These are phyloP conservation scores for Cyclospora cayetanensis DNA, from an alignment of 169 alveolate genomes.

Conservation along the genomic window DNA sequence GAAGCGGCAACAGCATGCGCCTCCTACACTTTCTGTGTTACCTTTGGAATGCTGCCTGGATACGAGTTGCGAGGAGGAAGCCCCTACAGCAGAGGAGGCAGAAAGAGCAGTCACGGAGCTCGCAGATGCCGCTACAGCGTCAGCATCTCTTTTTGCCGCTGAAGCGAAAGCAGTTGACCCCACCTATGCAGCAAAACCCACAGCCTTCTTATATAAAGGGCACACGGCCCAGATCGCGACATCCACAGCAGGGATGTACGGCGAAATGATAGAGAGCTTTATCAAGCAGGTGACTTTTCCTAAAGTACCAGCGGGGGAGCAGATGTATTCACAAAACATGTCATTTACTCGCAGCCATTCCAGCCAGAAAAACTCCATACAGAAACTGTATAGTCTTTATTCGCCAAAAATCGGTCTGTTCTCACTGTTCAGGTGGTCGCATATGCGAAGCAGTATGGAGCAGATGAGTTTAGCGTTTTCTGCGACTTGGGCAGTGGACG, in stretches of 20 bases:
- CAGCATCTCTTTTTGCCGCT: conserved; percentile 28
- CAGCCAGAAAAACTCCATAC: background rate
- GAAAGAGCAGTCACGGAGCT: conserved; percentile 13
- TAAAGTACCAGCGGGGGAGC: background rate
- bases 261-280: conserved; percentile 83
- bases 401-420: background rate
- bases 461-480: conserved; percentile 82
- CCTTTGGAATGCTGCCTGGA: no score
- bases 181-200: conserved; percentile 47
- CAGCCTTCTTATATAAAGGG: conserved; percentile 78
- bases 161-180: conserved; percentile 31
- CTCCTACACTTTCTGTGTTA: background rate
- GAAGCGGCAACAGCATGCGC: conserved; percentile 15
- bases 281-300: conserved; percentile 55
- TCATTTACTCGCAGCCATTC: background rate
- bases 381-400: background rate
- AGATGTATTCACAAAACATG: background rate
- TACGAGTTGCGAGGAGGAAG: background rate
- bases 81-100: conserved; percentile 6
- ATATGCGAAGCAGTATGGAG: conserved; percentile 81
- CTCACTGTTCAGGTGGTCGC: conserved; percentile 70
- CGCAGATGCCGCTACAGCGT: conserved; percentile 35
- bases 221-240: conserved; percentile 80
- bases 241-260: conserved; percentile 90
- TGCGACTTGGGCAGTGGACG: conserved; percentile 88